These are phyloP conservation scores for Ilex aquifolium DNA, from an alignment of 257 asterid species.

Conservation along the genomic window DNA sequence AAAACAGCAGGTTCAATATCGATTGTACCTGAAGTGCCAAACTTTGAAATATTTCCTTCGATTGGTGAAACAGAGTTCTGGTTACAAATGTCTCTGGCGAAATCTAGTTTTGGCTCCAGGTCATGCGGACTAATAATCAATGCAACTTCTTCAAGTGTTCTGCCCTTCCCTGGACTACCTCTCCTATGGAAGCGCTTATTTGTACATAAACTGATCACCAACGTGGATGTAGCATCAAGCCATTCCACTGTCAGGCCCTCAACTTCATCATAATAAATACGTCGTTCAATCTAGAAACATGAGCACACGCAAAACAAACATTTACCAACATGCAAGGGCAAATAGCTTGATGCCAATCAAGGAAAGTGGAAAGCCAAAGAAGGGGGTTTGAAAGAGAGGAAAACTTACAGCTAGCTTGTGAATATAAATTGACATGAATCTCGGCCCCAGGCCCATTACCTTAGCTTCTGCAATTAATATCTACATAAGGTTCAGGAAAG, in stretches of 20 bases:
- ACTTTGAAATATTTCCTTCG: background rate
- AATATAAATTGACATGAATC: constrained; percentile 82
- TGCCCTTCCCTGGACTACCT: constrained; percentile 45
- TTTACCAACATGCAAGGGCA: background rate
- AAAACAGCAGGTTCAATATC: constrained; percentile 53
- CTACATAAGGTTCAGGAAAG: constrained; percentile 32
- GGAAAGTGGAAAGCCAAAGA: background rate
- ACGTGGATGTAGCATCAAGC: constrained; percentile 73
- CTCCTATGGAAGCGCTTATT: constrained; percentile 37
- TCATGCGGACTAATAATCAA: constrained; percentile 43
- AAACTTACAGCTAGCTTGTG: constrained; percentile 82
- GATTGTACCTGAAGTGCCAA: background rate
- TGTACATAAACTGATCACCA: constrained; percentile 50
- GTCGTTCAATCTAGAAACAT: constrained; percentile 60
- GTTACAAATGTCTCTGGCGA: constrained; percentile 2
- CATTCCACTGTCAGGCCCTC: constrained; percentile 71
- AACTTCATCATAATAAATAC: constrained; percentile 75
- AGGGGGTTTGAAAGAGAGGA: background rate
- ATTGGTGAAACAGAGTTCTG: constrained; percentile 5
- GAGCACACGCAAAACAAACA: background rate
- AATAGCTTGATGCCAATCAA: background rate
- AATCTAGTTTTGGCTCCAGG: constrained; percentile 16
- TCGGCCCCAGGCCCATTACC: constrained; percentile 81
- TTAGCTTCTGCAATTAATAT: constrained; percentile 61
- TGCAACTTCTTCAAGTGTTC: constrained; percentile 62